These are phyloP conservation scores for Agastache rugosa DNA, from an alignment of 257 asterid genomes.

Conservation along the genomic window DNA sequence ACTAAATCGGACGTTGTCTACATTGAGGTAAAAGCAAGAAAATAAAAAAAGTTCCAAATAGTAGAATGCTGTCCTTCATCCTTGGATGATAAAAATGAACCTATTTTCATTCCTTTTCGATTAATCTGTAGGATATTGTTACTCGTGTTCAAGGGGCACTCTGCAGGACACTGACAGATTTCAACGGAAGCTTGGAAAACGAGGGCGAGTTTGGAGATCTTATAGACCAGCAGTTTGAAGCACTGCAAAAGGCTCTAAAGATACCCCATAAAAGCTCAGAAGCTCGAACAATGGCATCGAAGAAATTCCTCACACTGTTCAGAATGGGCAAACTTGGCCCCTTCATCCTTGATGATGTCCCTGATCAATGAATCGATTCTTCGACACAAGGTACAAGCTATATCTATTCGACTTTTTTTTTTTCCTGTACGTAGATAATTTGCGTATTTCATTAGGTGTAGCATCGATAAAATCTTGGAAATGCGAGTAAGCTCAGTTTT, in stretches of 20 bases:
- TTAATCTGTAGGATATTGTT: constrained; percentile 66
- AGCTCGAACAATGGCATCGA: constrained; percentile 71
- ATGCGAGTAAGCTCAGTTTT: neutral
- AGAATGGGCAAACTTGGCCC: constrained; percentile 86
- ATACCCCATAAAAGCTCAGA: constrained; percentile 74
- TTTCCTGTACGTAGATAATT: neutral
- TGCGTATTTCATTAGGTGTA: neutral
- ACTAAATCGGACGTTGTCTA: constrained; percentile 59
- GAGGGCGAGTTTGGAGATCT: constrained; percentile 79
- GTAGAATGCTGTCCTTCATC: neutral
- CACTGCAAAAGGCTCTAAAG: constrained; percentile 69
- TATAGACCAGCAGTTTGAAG: constrained; percentile 77
- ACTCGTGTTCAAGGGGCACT: constrained; percentile 69
- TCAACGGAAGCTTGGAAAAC: constrained; percentile 71
- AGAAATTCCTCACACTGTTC: constrained; percentile 79
- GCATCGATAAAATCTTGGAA: neutral
- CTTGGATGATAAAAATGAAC: neutral
- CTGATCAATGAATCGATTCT: constrained; percentile 44
- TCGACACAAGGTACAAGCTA: constrained; percentile 10
- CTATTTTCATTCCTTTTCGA: neutral
- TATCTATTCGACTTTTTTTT: neutral
- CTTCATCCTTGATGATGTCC: constrained; percentile 83
- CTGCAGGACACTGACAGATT: constrained; percentile 54
- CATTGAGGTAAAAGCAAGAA: constrained; percentile 60
- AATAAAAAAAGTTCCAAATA: neutral